Percentiles rank a stretch among this genome's conserved stretches.
phyloP scores from a whole-genome alignment of 2,329 filamentous ascomycete species.

The Paecilomyces niveus region DNA sequence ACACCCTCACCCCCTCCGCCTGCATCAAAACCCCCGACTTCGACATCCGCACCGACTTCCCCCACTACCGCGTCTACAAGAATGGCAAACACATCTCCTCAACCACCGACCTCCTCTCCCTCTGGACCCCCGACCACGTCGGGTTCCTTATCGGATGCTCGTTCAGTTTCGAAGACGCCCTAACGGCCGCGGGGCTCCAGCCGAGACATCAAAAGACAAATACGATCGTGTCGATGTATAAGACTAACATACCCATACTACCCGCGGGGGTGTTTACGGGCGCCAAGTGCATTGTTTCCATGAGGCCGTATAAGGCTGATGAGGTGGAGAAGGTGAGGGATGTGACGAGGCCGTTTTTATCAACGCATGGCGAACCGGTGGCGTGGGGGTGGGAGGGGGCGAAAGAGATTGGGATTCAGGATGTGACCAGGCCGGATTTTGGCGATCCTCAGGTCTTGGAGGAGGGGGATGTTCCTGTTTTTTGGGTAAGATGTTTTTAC shows the following conservation, averaged over 20 bases:
- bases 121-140: slow-evolving; percentile 54
- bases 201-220: slow-evolving; percentile 44
- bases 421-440: slow-evolving; percentile 51
- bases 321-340: slow-evolving; percentile 48
- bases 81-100: slow-evolving; percentile 36
- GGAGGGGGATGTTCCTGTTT: slow-evolving; percentile 31
- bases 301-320: slow-evolving; percentile 49
- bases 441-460: slow-evolving; percentile 42
- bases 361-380: slow-evolving; percentile 58
- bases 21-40: slow-evolving; percentile 28
- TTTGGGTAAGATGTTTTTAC: slow-evolving; percentile 17
- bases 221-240: slow-evolving; percentile 56
- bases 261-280: slow-evolving; percentile 53
- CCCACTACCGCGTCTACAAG: slow-evolving; percentile 53
- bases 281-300: slow-evolving; percentile 54
- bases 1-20: slow-evolving; percentile 9
- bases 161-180: slow-evolving; percentile 56
- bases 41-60: slow-evolving; percentile 53
- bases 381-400: slow-evolving; percentile 58
- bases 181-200: slow-evolving; percentile 43
- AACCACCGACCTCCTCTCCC: slow-evolving; percentile 37
- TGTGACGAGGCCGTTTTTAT: slow-evolving; percentile 49
- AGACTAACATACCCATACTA: slow-evolving; percentile 49
- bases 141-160: slow-evolving; percentile 59
- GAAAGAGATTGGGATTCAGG: slow-evolving; percentile 45